These are phyloP conservation scores for Cruciata laevipes DNA, from an alignment of 257 asterid genomes.

Conservation along the genomic window DNA sequence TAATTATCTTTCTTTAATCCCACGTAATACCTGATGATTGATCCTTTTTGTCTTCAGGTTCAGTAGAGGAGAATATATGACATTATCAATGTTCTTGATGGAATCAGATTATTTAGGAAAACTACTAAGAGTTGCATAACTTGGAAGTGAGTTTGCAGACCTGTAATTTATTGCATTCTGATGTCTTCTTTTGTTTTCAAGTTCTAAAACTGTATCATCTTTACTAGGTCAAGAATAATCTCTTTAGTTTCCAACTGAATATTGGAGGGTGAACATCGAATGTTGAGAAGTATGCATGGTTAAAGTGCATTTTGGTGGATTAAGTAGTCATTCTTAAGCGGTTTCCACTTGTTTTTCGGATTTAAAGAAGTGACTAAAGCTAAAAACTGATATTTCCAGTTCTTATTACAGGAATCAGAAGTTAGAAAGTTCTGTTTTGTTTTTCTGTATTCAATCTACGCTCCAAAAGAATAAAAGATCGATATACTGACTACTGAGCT, in stretches of 20 bases:
- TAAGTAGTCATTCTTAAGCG: background rate
- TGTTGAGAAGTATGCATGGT: background rate
- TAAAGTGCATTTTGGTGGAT: background rate
- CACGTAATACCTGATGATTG: background rate
- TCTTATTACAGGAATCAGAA: background rate
- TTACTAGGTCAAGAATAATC: slow-evolving; percentile 33
- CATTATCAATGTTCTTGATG: slow-evolving; percentile 85
- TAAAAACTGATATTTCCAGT: too few species aligned
- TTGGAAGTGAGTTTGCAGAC: slow-evolving; percentile 49
- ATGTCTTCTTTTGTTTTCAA: slow-evolving; percentile 7
- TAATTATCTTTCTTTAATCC: too few species aligned
- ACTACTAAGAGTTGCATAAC: slow-evolving; percentile 63
- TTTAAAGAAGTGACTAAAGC: too few species aligned
- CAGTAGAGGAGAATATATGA: slow-evolving; percentile 87
- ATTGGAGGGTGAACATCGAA: background rate
- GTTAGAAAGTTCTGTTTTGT: background rate
- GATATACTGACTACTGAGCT: background rate
- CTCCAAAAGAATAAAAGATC: background rate
- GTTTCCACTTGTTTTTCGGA: too few species aligned
- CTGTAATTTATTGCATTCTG: slow-evolving; percentile 8
- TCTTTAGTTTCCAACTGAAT: background rate
- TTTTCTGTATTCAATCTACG: background rate
- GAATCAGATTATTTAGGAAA: too few species aligned
- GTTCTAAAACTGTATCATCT: slow-evolving; percentile 20
- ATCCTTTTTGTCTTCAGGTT: slow-evolving; percentile 38